Percentiles rank a stretch among this genome's conserved stretches.
These are phyloP conservation scores for Hypericum androsaemum DNA, from an alignment of 345 rosid genomes.

Conservation along the genomic window DNA sequence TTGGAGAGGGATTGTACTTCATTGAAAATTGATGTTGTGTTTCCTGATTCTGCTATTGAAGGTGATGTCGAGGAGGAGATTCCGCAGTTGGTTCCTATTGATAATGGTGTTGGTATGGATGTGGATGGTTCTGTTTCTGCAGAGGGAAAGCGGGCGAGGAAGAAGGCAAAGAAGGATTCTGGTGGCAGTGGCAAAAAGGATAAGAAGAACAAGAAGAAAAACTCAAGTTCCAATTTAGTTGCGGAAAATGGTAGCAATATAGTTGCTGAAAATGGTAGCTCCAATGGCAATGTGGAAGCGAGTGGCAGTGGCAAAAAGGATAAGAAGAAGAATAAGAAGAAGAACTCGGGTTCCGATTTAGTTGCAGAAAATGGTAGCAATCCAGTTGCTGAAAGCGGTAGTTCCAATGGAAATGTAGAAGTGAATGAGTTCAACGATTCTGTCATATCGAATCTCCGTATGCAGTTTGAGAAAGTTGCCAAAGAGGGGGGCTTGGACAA, in stretches of 20 bases:
- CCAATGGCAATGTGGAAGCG: too few species aligned
- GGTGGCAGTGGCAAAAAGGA: conserved; percentile 22
- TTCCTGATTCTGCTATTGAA: conserved; percentile 20
- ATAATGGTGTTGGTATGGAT: conserved; percentile 20
- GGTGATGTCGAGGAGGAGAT: conserved; percentile 33
- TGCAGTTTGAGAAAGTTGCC: conserved; percentile 88
- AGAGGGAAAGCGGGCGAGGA: conserved; percentile 27
- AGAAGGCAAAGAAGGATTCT: conserved; percentile 34
- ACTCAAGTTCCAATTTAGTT: conserved; percentile 1
- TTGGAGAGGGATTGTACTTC: conserved; percentile 53
- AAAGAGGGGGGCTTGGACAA: conserved; percentile 42
- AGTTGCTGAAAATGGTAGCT: conserved; percentile 17
- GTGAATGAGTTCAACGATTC: conserved; percentile 34
- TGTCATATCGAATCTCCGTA: conserved; percentile 67
- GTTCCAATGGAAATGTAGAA: conserved; percentile 12
- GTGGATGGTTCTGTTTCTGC: conserved; percentile 17
- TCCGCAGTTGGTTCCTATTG: conserved; percentile 49
- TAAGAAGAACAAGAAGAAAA: conserved; percentile 30
- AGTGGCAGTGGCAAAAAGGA: too few species aligned
- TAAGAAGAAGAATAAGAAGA: too few species aligned
- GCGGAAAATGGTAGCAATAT: conserved; percentile 8
- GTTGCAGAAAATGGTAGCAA: conserved; percentile 8
- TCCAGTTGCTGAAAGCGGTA: conserved; percentile 16
- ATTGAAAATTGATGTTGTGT: conserved; percentile 36
- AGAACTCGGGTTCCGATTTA: background rate